Percentiles rank a stretch among this genome's conserved stretches.
phyloP scores from a whole-genome alignment of 139 green algal species.

The Chlamydomonas sp. region DNA sequence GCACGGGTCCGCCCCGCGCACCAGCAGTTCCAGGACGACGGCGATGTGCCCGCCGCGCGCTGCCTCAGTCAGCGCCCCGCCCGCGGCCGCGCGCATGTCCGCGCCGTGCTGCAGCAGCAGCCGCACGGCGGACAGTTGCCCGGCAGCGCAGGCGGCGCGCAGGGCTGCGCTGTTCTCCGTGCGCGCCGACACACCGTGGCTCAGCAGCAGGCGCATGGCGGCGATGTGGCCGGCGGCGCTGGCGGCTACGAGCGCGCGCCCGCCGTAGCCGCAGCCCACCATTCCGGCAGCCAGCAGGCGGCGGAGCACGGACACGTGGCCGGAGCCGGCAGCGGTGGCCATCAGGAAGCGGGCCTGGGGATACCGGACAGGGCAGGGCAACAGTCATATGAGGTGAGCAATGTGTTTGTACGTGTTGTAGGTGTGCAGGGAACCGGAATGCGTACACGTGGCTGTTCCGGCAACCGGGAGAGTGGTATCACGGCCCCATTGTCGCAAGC shows the following conservation, averaged over 20 bases:
- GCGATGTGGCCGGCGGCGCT: background rate
- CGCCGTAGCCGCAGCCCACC: background rate
- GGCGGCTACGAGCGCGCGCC: slow-evolving; percentile 21
- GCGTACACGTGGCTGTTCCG: too few relatives aligned
- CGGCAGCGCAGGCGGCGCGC: slow-evolving; percentile 7
- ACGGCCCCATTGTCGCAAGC: too few relatives aligned
- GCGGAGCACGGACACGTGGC: slow-evolving; percentile 1
- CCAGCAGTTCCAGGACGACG: slow-evolving; percentile 30
- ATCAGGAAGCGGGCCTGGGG: slow-evolving; percentile 19
- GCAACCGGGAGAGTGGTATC: too few relatives aligned
- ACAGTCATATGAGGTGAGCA: too few relatives aligned
- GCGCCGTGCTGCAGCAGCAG: slow-evolving; percentile 17
- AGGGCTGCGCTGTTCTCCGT: slow-evolving; percentile 31
- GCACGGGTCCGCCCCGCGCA: background rate
- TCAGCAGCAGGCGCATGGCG: background rate
- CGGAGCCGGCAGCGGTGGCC: background rate
- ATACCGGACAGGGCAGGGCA: too few relatives aligned
- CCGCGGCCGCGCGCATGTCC: slow-evolving; percentile 4
- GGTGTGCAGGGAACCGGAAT: too few relatives aligned
- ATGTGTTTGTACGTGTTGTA: too few relatives aligned
- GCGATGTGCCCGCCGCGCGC: slow-evolving; percentile 11
- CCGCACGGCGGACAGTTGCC: background rate
- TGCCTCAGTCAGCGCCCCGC: slow-evolving; percentile 12
- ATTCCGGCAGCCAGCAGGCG: background rate
- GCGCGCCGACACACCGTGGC: slow-evolving; percentile 1